These are phyloP conservation scores for Plantago coronopus DNA, from an alignment of 305 asterid genomes.

Conservation along the genomic window DNA sequence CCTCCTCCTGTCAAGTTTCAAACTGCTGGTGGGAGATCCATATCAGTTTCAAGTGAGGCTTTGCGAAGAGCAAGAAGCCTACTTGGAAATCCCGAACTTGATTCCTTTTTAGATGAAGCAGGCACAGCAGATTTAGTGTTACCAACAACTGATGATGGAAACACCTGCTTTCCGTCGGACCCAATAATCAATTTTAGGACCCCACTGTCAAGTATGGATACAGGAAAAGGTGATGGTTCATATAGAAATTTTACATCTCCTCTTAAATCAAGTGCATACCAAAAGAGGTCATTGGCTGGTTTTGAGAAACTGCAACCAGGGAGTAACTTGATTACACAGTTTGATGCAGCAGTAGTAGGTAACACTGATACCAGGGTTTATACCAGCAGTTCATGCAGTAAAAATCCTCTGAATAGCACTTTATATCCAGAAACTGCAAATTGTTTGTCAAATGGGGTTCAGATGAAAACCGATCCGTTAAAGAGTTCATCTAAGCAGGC, in stretches of 20 bases:
- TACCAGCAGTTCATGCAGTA: slow-evolving; percentile 30
- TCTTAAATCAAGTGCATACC: slow-evolving; percentile 41
- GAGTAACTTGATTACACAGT: slow-evolving; percentile 74
- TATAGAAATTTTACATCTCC: slow-evolving; percentile 64
- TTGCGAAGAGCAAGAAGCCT: slow-evolving; percentile 78
- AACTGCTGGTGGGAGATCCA: slow-evolving; percentile 95
- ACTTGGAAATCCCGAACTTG: slow-evolving; percentile 70
- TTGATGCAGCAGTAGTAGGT: slow-evolving; percentile 69
- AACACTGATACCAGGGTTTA: slow-evolving; percentile 26
- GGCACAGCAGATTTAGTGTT: slow-evolving; percentile 33
- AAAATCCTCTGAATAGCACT: slow-evolving; percentile 29
- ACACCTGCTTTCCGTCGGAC: slow-evolving; percentile 25
- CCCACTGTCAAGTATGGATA: slow-evolving; percentile 37
- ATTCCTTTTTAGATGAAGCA: slow-evolving; percentile 43
- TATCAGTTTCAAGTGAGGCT: slow-evolving; percentile 83
- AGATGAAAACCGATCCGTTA: slow-evolving; percentile 27
- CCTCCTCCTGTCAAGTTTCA: slow-evolving; percentile 77
- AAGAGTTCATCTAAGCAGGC: slow-evolving; percentile 45
- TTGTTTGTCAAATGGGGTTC: slow-evolving; percentile 31
- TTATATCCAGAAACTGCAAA: slow-evolving; percentile 21
- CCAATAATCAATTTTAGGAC: slow-evolving; percentile 40
- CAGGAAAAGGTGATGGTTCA: slow-evolving; percentile 30
- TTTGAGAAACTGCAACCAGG: slow-evolving; percentile 46
- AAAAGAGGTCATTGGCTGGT: slow-evolving; percentile 36
- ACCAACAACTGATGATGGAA: slow-evolving; percentile 33